Conservation (phyloP, 2,329 filamentous ascomycete species). For the Cytospora leucostoma region DNA sequence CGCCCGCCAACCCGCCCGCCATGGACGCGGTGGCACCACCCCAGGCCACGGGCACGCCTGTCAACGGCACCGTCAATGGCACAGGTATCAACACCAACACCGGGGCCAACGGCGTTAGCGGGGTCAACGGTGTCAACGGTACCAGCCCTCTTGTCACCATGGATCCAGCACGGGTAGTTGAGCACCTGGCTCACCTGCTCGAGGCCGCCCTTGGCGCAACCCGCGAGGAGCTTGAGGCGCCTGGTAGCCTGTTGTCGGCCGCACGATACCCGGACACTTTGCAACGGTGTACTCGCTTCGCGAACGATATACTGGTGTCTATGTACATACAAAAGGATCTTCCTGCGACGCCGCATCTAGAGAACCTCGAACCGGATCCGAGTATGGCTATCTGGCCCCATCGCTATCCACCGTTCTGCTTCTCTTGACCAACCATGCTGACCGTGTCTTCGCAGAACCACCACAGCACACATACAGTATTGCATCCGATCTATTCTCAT, state of each 20-base stretch:
- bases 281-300: constrained; percentile 85
- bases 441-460: constrained; percentile 40
- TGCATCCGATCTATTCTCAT: constrained; percentile 77
- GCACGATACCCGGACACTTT: constrained; percentile 75
- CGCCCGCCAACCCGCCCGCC: constrained; percentile 40
- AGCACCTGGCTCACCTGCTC: constrained; percentile 71
- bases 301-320: constrained; percentile 81
- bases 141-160: constrained; percentile 54
- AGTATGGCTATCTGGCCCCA: constrained; percentile 40
- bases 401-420: background rate
- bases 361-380: constrained; percentile 50
- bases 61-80: constrained; percentile 48
- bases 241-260: constrained; percentile 80
- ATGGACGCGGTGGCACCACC: constrained; percentile 57
- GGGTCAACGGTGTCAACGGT: constrained; percentile 48
- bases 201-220: constrained; percentile 74
- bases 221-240: constrained; percentile 74
- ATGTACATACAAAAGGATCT: constrained; percentile 90
- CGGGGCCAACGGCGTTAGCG: constrained; percentile 36
- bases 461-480: constrained; percentile 73
- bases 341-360: constrained; percentile 52
- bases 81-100: constrained; percentile 50
- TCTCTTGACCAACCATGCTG: constrained; percentile 30
- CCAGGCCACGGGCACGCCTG: constrained; percentile 44
- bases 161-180: constrained; percentile 69